Base-by-base conservation (phyloP, 768 basidiomycete species). In the Clathrus columnatus region DNA sequence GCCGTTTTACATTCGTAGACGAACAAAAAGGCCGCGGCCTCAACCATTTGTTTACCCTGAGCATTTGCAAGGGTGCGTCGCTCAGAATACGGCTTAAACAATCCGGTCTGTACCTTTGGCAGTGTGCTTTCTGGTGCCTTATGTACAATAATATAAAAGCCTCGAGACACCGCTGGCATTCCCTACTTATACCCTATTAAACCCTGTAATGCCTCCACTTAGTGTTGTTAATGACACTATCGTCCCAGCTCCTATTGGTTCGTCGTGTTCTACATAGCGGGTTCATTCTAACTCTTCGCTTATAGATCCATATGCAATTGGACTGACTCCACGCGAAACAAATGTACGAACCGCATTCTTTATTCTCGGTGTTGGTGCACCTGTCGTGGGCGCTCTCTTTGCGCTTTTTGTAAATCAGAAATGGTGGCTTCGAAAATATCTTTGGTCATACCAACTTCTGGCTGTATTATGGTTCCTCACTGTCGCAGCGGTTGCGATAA, bases 251-350 rank as follows among this genome's bases (percentile, higher is more conserved):
- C 18, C 43, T 32, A 24, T 24, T 5, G 2, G 20, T 51, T 27
- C 26, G 29, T 23, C 27, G 17, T 36, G 16, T 30, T 29, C 41
- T 20, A 7, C n/a, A 17, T 7, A 41, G n/a, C 29, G 18, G 20
- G 7, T 23, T 41, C 18, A 7, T 7, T 51, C 32, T 26, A n/a
- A 23, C 21, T 44, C 17, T 7, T 20, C 8, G 11, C 14, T 36
- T 30, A 24, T 24, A 53, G 51, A 26, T 45, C 27, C 51, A 16
- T 53, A 32, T 27, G 51, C 21, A 16, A 7, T 6, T 21, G 51
- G 51, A 24, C 29, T 42, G 18, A 43, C 51, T 98, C 95, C 16
- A 87, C 82, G 0, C 74, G 74, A 48, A 92, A 76, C 20, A 72
- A 77, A 20, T 79, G 75, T 5, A 82, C 72, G 2, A 72, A 62